Evolutionary conservation across 192 early-diverging fungal species (phyloP).

Genomic region (Coemansia sp.): DNA sequence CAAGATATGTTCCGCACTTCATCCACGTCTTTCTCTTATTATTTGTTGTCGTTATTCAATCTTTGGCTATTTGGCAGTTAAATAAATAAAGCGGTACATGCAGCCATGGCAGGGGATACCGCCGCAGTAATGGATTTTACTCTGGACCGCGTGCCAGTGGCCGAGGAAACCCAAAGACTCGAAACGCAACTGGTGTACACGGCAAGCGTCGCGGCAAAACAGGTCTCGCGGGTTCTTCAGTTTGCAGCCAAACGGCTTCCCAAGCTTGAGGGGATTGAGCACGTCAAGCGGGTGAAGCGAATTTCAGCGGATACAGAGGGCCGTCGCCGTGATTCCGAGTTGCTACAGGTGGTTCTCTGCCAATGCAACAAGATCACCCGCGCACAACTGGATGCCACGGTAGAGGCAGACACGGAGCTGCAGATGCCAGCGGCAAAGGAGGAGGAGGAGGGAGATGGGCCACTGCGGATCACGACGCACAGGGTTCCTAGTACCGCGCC

Average conservation of each 20-base stretch:
- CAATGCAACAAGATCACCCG: constrained; percentile 26
- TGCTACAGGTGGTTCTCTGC: constrained; percentile 31
- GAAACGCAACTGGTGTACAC: constrained; percentile 40
- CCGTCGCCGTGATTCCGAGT: not conserved
- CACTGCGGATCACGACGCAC: constrained; percentile 5
- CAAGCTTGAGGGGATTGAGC: constrained; percentile 34
- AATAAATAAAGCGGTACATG: not conserved
- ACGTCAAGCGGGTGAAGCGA: constrained; percentile 46
- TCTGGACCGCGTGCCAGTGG: constrained; percentile 28
- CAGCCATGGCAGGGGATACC: not conserved
- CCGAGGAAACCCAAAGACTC: constrained; percentile 39
- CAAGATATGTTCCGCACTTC: too few species aligned
- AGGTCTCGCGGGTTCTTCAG: constrained; percentile 21
- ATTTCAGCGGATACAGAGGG: not conserved
- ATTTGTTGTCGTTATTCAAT: too few species aligned
- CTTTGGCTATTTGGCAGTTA: too few species aligned
- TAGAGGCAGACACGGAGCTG: constrained; percentile 15
- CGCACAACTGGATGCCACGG: not conserved
- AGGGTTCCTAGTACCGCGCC: constrained; percentile 65
- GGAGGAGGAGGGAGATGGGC: constrained; percentile 8
- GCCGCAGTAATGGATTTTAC: constrained; percentile 1
- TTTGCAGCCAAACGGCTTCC: constrained; percentile 24
- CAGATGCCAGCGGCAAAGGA: too few species aligned
- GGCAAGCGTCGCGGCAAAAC: constrained; percentile 9
- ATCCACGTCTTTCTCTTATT: too few species aligned